Evolutionary conservation across 202 grass and related monocot genomes (phyloP).

Genomic region (Panicum hallii): DNA sequence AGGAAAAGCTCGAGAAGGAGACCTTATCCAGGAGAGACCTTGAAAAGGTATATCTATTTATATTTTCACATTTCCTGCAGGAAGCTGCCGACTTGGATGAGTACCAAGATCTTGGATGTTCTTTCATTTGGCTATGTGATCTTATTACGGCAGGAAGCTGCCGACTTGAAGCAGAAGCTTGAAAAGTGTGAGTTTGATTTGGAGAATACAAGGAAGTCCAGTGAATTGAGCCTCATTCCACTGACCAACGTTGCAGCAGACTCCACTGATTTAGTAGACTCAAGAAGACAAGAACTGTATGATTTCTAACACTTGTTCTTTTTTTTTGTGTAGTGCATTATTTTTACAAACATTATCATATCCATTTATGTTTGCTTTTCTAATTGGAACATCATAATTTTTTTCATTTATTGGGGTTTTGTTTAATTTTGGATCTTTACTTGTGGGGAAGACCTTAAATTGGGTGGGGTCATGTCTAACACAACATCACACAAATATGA

Average conservation of each 20-base stretch:
- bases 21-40: constrained; percentile 58
- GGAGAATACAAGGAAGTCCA: constrained; percentile 86
- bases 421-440: background rate
- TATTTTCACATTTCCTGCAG: constrained; percentile 22
- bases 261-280: constrained; percentile 38
- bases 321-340: background rate
- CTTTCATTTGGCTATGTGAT: constrained; percentile 18
- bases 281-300: constrained; percentile 61
- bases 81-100: too few species aligned
- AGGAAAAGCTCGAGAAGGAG: constrained; percentile 91
- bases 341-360: background rate
- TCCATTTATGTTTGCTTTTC: background rate
- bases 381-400: background rate
- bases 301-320: constrained; percentile 14
- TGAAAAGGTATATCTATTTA: constrained; percentile 69
- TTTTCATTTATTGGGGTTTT: background rate
- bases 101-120: constrained; percentile 7
- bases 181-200: constrained; percentile 79
- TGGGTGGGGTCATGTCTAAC: background rate
- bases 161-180: constrained; percentile 81
- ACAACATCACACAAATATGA: background rate
- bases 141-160: constrained; percentile 62
- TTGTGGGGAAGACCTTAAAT: background rate
- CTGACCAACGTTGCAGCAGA: constrained; percentile 46
- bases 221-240: constrained; percentile 77